These are phyloP conservation scores for Dendrocalamus latiflorus DNA, from an alignment of 202 grass and related monocot species.

Conservation along the genomic window DNA sequence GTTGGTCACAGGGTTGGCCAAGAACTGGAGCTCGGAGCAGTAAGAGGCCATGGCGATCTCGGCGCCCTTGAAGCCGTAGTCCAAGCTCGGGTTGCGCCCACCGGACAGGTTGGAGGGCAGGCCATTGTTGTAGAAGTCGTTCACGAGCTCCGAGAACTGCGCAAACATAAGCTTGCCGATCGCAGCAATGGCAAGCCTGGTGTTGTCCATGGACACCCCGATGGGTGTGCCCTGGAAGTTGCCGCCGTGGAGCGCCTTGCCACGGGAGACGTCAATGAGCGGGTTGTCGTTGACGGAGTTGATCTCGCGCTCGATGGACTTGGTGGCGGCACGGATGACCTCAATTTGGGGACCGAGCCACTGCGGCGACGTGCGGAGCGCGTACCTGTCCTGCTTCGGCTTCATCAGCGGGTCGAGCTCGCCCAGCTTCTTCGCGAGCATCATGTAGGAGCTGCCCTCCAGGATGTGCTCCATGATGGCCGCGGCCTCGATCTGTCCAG, in stretches of 20 bases:
- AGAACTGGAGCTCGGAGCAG: conserved; percentile 75
- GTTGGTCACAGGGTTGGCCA: conserved; percentile 76
- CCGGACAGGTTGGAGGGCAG: conserved; percentile 73
- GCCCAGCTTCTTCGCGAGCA: conserved; percentile 51
- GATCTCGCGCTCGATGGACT: conserved; percentile 70
- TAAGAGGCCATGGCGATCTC: conserved; percentile 75
- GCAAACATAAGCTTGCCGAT: conserved; percentile 79
- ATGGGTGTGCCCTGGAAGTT: conserved; percentile 93
- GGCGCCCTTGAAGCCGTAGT: conserved; percentile 79
- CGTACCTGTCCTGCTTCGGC: conserved; percentile 87
- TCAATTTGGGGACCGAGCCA: conserved; percentile 87
- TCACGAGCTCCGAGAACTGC: conserved; percentile 74
- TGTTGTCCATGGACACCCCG: conserved; percentile 88
- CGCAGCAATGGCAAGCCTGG: conserved; percentile 62
- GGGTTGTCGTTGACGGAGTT: conserved; percentile 89
- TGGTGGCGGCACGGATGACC: conserved; percentile 72
- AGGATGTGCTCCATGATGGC: conserved; percentile 77
- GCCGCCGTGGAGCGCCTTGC: conserved; percentile 59
- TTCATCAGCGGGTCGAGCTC: conserved; percentile 77
- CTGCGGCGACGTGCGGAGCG: conserved; percentile 88
- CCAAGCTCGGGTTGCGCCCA: conserved; percentile 72
- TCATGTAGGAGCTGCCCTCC: conserved; percentile 60
- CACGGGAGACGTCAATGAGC: conserved; percentile 56
- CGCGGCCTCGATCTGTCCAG: conserved; percentile 64
- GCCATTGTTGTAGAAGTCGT: conserved; percentile 82